Evolutionary conservation across 1,139 yeast genomes (phyloP).

Genomic region (Kluyveromyces sp.): DNA sequence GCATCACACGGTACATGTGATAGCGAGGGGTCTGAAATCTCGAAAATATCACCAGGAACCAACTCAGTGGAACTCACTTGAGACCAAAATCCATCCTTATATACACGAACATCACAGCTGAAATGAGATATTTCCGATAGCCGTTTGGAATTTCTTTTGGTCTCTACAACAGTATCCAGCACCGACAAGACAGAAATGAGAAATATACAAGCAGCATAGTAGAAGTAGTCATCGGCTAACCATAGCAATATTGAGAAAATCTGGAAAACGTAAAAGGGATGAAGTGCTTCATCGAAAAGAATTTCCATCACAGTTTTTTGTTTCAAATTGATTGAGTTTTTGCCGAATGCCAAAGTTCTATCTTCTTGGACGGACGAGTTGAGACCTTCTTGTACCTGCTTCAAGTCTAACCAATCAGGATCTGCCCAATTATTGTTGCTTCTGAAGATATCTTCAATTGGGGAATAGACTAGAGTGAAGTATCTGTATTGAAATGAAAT

Average conservation of each 20-base stretch:
- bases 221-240: conserved; percentile 87
- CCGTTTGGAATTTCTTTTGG: conserved; percentile 65
- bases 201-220: conserved; percentile 89
- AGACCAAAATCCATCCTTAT: conserved; percentile 92
- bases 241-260: conserved; percentile 84
- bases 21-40: conserved; percentile 80
- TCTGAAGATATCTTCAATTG: conserved; percentile 76
- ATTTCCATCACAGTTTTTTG: conserved; percentile 63
- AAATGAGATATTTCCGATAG: conserved; percentile 68
- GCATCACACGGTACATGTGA: conserved; percentile 81
- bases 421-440: conserved; percentile 88
- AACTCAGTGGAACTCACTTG: conserved; percentile 71
- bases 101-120: conserved; percentile 75
- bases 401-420: conserved; percentile 57
- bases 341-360: conserved; percentile 67
- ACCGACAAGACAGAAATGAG: conserved; percentile 77
- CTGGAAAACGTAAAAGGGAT: conserved; percentile 92
- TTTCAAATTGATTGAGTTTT: conserved; percentile 65
- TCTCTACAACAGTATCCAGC: conserved; percentile 72
- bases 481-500: conserved; percentile 76
- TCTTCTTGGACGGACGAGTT: conserved; percentile 63
- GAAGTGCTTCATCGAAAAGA: conserved; percentile 79
- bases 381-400: conserved; percentile 60
- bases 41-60: conserved; percentile 94
- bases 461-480: conserved; percentile 74